Percentiles rank a stretch among this genome's conserved stretches.
Conservation (phyloP, 1,139 yeast genomes). For the Candida sp. region DNA sequence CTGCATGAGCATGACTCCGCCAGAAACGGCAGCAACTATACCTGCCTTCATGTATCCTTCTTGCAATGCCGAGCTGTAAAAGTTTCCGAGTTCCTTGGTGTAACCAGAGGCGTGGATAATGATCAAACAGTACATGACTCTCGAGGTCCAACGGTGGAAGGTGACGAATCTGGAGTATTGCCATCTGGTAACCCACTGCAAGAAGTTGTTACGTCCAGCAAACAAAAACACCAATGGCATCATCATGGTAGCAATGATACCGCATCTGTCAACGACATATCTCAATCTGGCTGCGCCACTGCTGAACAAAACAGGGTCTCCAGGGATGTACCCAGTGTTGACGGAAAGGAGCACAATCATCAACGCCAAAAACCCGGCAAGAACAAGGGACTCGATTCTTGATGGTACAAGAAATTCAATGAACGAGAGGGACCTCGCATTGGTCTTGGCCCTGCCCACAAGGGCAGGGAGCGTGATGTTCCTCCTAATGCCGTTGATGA, state of each 20-base stretch:
- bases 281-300: conserved; percentile 23
- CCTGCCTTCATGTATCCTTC: conserved; percentile 25
- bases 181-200: conserved; percentile 46
- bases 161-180: conserved; percentile 39
- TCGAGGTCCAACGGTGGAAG: conserved; percentile 44
- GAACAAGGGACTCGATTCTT: conserved; percentile 23
- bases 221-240: conserved; percentile 42
- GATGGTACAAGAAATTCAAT: conserved; percentile 30
- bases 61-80: conserved; percentile 3
- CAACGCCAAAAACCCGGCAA: conserved; percentile 45
- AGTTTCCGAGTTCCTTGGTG: conserved; percentile 17
- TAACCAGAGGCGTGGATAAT: conserved; percentile 46
- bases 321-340: conserved; percentile 20
- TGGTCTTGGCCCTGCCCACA: conserved; percentile 22
- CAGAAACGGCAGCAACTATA: conserved; percentile 33
- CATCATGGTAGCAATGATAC: conserved; percentile 30
- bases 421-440: conserved; percentile 1
- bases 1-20: conserved; percentile 37
- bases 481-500: conserved; percentile 26
- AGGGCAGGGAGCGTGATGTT: conserved; percentile 35
- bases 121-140: conserved; percentile 30
- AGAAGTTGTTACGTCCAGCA: conserved; percentile 49
- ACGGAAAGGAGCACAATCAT: conserved; percentile 39
- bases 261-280: conserved; percentile 36
- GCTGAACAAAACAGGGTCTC: conserved; percentile 29